Conservation (phyloP, 305 asterid genomes). For the Caryopteris hybrid region DNA sequence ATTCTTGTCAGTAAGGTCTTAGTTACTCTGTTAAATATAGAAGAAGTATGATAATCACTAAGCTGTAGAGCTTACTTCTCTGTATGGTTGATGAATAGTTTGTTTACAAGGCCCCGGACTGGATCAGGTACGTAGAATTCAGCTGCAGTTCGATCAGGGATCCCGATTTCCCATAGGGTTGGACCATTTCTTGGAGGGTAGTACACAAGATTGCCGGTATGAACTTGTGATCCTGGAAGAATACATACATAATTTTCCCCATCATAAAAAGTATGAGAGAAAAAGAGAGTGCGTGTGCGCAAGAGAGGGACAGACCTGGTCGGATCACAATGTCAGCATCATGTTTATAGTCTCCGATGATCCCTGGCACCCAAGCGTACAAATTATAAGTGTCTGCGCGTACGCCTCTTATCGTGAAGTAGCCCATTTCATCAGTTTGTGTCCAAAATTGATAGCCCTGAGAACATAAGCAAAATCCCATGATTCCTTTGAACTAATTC, state of each 20-base stretch:
- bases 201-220: slow-evolving; percentile 38
- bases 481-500: background rate
- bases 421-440: slow-evolving; percentile 40
- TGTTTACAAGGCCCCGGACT: slow-evolving; percentile 39
- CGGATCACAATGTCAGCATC: slow-evolving; percentile 16
- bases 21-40: background rate
- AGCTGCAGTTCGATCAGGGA: slow-evolving; percentile 63
- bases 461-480: background rate
- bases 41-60: background rate
- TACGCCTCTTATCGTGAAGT: slow-evolving; percentile 39
- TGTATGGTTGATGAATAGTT: slow-evolving; percentile 41
- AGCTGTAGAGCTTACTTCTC: slow-evolving; percentile 37
- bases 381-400: slow-evolving; percentile 46
- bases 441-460: slow-evolving; percentile 89
- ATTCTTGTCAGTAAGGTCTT: background rate
- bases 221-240: slow-evolving; percentile 30
- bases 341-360: slow-evolving; percentile 57
- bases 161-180: slow-evolving; percentile 76
- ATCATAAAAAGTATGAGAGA: background rate
- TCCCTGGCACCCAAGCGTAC: slow-evolving; percentile 64
- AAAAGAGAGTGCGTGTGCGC: background rate
- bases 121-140: slow-evolving; percentile 66
- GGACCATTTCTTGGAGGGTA: slow-evolving; percentile 68
- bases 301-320: slow-evolving; percentile 31
- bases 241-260: background rate